Evolutionary conservation across 495 filamentous ascomycete species (phyloP).

Genomic region (Chaetomium tenue): DNA sequence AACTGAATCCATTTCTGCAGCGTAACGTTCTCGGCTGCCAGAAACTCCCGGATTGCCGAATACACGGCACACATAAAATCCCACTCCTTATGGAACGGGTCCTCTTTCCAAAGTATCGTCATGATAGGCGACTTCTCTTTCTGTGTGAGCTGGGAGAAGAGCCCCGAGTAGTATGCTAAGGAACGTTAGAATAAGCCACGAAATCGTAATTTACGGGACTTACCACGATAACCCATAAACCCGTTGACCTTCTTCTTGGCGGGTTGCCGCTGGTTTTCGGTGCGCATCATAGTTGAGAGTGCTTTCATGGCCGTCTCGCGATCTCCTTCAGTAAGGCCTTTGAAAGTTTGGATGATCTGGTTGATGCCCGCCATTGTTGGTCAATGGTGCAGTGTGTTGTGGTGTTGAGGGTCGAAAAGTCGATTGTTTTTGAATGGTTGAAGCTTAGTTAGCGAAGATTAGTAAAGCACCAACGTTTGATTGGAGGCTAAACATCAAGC

Average conservation of each 20-base stretch:
- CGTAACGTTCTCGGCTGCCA: constrained; percentile 24
- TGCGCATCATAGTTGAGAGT: constrained; percentile 19
- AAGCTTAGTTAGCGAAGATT: too few species aligned
- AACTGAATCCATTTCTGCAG: constrained; percentile 31
- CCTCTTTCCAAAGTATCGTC: constrained; percentile 30
- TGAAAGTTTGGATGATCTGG: neutral
- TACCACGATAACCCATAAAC: constrained; percentile 23
- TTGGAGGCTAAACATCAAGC: too few species aligned
- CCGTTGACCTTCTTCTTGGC: constrained; percentile 24
- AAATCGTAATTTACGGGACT: neutral
- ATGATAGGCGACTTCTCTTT: constrained; percentile 22
- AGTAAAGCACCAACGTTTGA: too few species aligned
- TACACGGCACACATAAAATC: constrained; percentile 34
- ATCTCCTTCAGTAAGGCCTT: constrained; percentile 9
- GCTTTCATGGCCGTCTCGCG: constrained; percentile 17
- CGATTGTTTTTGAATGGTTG: neutral
- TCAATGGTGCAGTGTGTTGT: neutral
- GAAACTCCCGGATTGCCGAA: constrained; percentile 26
- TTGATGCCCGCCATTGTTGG: neutral
- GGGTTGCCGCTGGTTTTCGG: constrained; percentile 7
- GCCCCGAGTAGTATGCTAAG: constrained; percentile 21
- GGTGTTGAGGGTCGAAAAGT: neutral
- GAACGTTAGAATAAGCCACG: neutral
- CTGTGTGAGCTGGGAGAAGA: constrained; percentile 21
- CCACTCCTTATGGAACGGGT: constrained; percentile 33